Base-by-base conservation (phyloP, 148 eudicot genomes). In the Rhododendron mucronatum region DNA sequence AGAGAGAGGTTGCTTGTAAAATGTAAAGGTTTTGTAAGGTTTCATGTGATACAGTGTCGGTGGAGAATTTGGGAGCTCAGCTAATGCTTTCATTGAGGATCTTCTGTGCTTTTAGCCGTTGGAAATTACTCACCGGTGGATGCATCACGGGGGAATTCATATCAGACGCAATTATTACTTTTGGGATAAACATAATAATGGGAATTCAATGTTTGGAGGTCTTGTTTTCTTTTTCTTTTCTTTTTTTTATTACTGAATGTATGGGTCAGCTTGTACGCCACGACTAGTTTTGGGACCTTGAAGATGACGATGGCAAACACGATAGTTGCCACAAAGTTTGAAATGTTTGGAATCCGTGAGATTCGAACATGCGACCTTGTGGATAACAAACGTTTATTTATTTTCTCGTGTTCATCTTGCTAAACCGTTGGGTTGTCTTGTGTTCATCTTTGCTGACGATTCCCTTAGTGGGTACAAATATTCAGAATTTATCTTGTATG, bases 41-140 rank as follows among this genome's bases (percentile, higher is more conserved):
- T 75, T 87, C 85, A 77, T 84, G 82, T 86, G 88, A 2, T 65
- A 21, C 35, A 1, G 23, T 33, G 86, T 87, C 86, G 88, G 88
- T 87, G 83, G 57, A 30, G 83, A 23, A 41, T 51, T 51, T 82
- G 81, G 85, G 82, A 9, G 48, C 73, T 39, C 37, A 44, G 87
- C 5, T 48, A 28, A 4, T 53, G 80, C 28, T 78, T 41, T 45
- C 50, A 13, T 15, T 55, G 82, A 21, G 37, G 50, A 20, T 39
- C 61, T 35, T 65, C 14, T 13, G 51, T 10, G 33, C 48, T 78
- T 18, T 20, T 59, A 87, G 83, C 83, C 78, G 85, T 87, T 87
- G 86, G 86, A 28, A 83, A 83, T 87, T 78, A 87, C 53, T 83
- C 88, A 82, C 88, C 86, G 86, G 57, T n/a, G 77, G 86, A 47